Evolutionary conservation across 352 stramenopile genomes (phyloP).

Genomic region (Pythium sukuiense): DNA sequence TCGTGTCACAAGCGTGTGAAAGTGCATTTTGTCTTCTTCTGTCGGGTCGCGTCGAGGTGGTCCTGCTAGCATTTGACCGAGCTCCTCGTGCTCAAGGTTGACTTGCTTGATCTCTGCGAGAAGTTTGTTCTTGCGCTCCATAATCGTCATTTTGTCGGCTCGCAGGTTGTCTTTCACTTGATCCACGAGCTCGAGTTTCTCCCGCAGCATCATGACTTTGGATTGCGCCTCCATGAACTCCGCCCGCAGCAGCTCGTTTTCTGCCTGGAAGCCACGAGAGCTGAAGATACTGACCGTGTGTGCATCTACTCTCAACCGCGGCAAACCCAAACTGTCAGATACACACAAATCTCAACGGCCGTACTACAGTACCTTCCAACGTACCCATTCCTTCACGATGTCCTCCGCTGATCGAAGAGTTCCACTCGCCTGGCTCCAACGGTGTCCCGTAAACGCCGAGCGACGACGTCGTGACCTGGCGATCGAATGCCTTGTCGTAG

Average conservation of each 20-base stretch:
- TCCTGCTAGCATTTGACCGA: slow-evolving; percentile 46
- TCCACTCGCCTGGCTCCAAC: slow-evolving; percentile 52
- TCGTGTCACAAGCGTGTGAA: slow-evolving; percentile 54
- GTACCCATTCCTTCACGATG: slow-evolving; percentile 51
- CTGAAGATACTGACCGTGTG: slow-evolving; percentile 49
- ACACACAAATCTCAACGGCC: not conserved
- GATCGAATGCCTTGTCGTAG: slow-evolving; percentile 22
- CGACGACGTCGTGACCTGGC: slow-evolving; percentile 36
- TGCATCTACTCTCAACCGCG: slow-evolving; percentile 33
- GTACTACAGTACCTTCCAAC: not conserved
- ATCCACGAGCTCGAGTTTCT: slow-evolving; percentile 55
- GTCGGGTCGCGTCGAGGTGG: slow-evolving; percentile 62
- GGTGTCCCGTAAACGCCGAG: slow-evolving; percentile 61
- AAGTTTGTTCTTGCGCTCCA: slow-evolving; percentile 47
- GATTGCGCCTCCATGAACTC: slow-evolving; percentile 60
- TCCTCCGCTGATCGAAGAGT: slow-evolving; percentile 47
- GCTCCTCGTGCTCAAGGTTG: slow-evolving; percentile 42
- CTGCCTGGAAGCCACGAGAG: slow-evolving; percentile 38
- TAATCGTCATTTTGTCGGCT: slow-evolving; percentile 46
- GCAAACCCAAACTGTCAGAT: too few species aligned
- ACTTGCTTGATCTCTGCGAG: slow-evolving; percentile 57
- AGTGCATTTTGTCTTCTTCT: slow-evolving; percentile 58
- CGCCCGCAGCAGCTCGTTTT: slow-evolving; percentile 51
- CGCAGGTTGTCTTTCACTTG: slow-evolving; percentile 39
- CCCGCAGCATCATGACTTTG: slow-evolving; percentile 40